phyloP scores from a whole-genome alignment of 306 rosid species.

The Medicago lupulina region DNA sequence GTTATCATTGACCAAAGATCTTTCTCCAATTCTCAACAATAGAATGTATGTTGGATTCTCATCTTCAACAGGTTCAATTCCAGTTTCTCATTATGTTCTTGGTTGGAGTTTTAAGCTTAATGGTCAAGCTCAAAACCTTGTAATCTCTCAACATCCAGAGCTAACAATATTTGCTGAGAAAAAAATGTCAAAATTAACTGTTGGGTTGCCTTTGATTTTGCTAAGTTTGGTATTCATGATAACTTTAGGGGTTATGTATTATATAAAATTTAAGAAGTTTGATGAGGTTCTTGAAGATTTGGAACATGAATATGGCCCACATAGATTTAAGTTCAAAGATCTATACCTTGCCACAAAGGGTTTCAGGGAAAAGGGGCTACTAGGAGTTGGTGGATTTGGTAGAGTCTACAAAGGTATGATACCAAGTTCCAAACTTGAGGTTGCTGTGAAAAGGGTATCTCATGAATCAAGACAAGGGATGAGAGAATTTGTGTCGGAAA shows the following conservation, averaged over 20 bases:
- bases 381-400: conserved; percentile 84
- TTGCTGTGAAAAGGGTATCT: too few relatives aligned
- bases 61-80: conserved; percentile 57
- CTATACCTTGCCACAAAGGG: conserved; percentile 43
- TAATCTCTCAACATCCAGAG: conserved; percentile 50
- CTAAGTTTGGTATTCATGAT: too few relatives aligned
- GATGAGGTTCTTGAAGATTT: too few relatives aligned
- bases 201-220: too few relatives aligned
- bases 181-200: conserved; percentile 19
- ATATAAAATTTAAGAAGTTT: too few relatives aligned
- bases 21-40: conserved; percentile 48
- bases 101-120: conserved; percentile 73
- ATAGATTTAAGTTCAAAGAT: too few relatives aligned
- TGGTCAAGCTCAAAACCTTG: conserved; percentile 52
- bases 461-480: too few relatives aligned
- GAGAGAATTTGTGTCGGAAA: too few relatives aligned
- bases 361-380: conserved; percentile 66
- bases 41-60: conserved; percentile 72
- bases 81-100: conserved; percentile 52
- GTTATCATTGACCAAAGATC: conserved; percentile 50
- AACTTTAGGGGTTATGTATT: too few relatives aligned
- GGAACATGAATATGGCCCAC: too few relatives aligned
- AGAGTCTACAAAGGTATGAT: conserved; percentile 75
- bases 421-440: too few relatives aligned
- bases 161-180: conserved; percentile 40